A percentile compares a stretch with the other conserved stretches of the same genome.
These are phyloP conservation scores for Suillus luteus DNA, from an alignment of 768 basidiomycete genomes.

Conservation along the genomic window DNA sequence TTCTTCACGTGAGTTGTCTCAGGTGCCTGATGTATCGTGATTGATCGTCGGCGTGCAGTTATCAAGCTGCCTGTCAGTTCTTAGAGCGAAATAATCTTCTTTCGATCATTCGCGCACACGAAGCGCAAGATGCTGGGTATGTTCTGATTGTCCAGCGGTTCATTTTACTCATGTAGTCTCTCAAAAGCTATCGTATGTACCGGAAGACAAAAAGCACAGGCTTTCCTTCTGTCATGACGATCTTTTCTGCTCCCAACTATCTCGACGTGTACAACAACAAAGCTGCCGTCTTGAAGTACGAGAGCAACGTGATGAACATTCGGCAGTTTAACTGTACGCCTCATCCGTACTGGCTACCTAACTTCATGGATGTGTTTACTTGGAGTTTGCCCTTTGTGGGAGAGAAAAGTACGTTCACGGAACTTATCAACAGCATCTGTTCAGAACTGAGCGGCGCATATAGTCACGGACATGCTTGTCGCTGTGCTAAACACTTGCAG, in stretches of 20 bases:
- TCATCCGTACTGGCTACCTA: slow-evolving; percentile 97
- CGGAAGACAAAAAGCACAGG: slow-evolving; percentile 98
- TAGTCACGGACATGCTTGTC: slow-evolving; percentile 98
- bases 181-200: slow-evolving; percentile 90
- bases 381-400: slow-evolving; percentile 99
- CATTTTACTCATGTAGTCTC: slow-evolving; percentile 1
- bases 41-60: slow-evolving; percentile 49
- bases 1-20: slow-evolving; percentile 73
- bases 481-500: slow-evolving; percentile 95
- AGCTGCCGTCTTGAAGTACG: slow-evolving; percentile 98
- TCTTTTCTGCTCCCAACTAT: slow-evolving; percentile 98
- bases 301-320: slow-evolving; percentile 98
- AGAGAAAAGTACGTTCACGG: slow-evolving; percentile 75
- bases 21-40: not conserved
- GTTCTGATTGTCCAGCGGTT: slow-evolving; percentile 23
- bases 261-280: slow-evolving; percentile 99
- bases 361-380: slow-evolving; percentile 99
- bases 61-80: slow-evolving; percentile 96
- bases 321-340: slow-evolving; percentile 97
- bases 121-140: slow-evolving; percentile 98
- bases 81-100: slow-evolving; percentile 95
- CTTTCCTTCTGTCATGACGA: slow-evolving; percentile 99
- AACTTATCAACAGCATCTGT: not conserved
- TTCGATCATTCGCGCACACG: slow-evolving; percentile 96
- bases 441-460: slow-evolving; percentile 13